Base-by-base conservation (phyloP, 345 rosid genomes). In the Conringia planisiliqua region DNA sequence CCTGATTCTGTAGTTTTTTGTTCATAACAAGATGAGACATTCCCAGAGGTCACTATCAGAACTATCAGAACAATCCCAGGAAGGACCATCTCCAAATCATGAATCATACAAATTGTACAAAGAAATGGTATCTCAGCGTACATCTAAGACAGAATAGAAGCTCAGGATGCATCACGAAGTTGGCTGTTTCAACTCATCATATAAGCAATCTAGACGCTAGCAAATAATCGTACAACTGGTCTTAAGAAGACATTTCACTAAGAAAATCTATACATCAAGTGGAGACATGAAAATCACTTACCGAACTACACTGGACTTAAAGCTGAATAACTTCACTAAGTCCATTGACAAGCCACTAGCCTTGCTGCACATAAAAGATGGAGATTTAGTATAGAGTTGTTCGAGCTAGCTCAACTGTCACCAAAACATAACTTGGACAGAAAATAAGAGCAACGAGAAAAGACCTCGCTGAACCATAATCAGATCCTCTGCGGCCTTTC, bases 321-420 rank as follows among this genome's bases (percentile, higher is more conserved):
- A 89, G 68, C 84, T 91, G 82, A 92, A 95, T 83, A 92, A 81
- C 83, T 95, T 95, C 87, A 90, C 83, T 81, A 92, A 75, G 80
- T 95, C 99, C 84, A 85, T 61, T 60, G 97, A 67, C 76, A 84
- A 75, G 65, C 97, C 93, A 67, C 87, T 80, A 73, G 90, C 80
- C 86, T 86, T 92, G 85, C 97, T 92, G 90, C 30, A 18, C 32
- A 50, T 17, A 24, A 14, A 54, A 20, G 46, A 77, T 63, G 60
- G 51, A 50, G 17, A 65, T 2, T 16, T 48, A 24, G 22, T 22
- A 46, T 10, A 10, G 47, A 47, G 22, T 17, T 64, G 20, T 66
- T 50, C 33, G 2, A 51, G 73, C 51, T 30, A 66, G 13, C 18
- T 50, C 47, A 39, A 59, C 57, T 30, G 8, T 22, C 59, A 59